Conservation (phyloP, 139 green algal genomes). For the Picochlorum sp. region DNA sequence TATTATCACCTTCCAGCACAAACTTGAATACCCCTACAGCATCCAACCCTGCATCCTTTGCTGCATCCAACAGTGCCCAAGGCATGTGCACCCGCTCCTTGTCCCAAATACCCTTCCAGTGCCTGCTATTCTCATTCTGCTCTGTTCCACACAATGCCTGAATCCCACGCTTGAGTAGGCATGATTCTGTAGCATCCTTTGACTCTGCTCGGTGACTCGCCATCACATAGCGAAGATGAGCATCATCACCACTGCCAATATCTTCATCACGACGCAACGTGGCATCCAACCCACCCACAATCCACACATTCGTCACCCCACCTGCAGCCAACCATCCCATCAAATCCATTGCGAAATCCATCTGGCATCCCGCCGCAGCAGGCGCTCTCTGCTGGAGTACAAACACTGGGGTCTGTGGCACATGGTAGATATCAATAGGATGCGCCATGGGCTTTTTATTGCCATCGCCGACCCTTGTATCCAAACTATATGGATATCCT, state of each 20-base stretch:
- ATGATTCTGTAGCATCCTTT: not conserved
- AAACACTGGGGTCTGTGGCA: slow-evolving; percentile 18
- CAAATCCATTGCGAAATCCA: not conserved
- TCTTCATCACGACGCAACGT: slow-evolving; percentile 38
- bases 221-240: slow-evolving; percentile 9
- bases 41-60: slow-evolving; percentile 4
- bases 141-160: slow-evolving; percentile 8
- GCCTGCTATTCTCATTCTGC: too few relatives aligned
- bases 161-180: slow-evolving; percentile 21
- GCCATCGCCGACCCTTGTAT: not conserved
- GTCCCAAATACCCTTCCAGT: slow-evolving; percentile 19
- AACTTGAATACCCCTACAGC: slow-evolving; percentile 35
- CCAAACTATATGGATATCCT: slow-evolving; percentile 34
- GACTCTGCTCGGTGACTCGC: too few relatives aligned
- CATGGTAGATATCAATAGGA: slow-evolving; percentile 44
- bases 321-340: not conserved
- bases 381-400: slow-evolving; percentile 66
- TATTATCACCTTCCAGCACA: slow-evolving; percentile 52
- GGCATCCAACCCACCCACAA: slow-evolving; percentile 51
- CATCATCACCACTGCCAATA: slow-evolving; percentile 22
- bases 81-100: slow-evolving; percentile 37
- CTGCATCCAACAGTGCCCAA: slow-evolving; percentile 43
- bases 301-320: slow-evolving; percentile 28
- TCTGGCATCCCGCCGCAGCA: slow-evolving; percentile 24
- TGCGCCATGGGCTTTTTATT: not conserved